Evolutionary conservation across 2,329 filamentous ascomycete species (phyloP), one percentile per base, ranked within the genome.

Genomic region (Talaromyces albobiverticillius): DNA sequence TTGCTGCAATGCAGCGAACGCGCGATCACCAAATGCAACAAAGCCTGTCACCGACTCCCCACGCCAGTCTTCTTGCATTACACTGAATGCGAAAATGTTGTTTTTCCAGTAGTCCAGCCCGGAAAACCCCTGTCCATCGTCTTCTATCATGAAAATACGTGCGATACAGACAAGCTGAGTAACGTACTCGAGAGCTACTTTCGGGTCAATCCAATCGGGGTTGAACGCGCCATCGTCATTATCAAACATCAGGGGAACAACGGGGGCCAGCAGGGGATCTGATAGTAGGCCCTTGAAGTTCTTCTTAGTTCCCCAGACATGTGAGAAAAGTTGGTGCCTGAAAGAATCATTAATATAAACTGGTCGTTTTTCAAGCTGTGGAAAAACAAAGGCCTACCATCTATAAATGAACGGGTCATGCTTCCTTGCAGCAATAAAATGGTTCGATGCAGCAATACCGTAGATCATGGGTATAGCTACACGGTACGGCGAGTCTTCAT

Each of bases 171-270:
- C 43, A 20, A 51, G 49, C 22, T 55, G 53, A 14, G 47, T 25
- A 18, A 25, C 40, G 46, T 55, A 55, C 23, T 46, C 47, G 2
- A 55, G 18, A 4, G 53, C 40, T 16, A 46, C 20, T 22, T 26
- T 20, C 4, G 20, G n/a, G 29, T 55, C 53, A n/a, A 51, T 41
- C 53, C 53, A 51, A 36, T 51, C 47, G 7, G 29, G 14, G 23
- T 55, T 41, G 13, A 55, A 55, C 2, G 59, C 59, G 9, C 46
- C 51, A 6, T 31, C 36, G 38, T 46, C 54, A 29, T 47, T 51
- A 16, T 53, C 51, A 42, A 59, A 61, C 31, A 57, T 57, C 29
- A 50, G 34, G 14, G 60, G 60, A 7, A 58, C 36, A 29, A 58
- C 38, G 2, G 56, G 46, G n/a, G 53, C 40, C 7, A 51, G 32